Percentiles rank a stretch among this genome's conserved stretches.
Evolutionary conservation across 2,329 filamentous ascomycete genomes (phyloP).

Genomic region (Pseudogymnoascus sp.): DNA sequence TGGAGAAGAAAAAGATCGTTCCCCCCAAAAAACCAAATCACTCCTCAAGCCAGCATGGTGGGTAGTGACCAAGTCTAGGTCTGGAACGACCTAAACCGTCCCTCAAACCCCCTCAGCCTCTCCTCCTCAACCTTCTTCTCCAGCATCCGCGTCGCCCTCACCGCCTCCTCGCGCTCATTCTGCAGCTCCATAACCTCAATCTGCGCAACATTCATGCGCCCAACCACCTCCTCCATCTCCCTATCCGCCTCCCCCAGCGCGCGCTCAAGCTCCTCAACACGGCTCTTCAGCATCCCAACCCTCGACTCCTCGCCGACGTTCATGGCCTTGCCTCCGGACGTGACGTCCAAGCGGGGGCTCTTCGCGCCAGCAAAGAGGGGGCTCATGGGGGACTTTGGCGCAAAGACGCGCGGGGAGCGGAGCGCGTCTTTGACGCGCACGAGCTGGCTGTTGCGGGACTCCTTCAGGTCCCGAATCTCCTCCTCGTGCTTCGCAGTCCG

Average conservation of each 20-base stretch:
- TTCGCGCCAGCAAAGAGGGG: conserved; percentile 49
- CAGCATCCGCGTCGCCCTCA: conserved; percentile 60
- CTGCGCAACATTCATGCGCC: conserved; percentile 73
- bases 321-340: conserved; percentile 44
- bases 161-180: conserved; percentile 64
- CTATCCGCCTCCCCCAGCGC: conserved; percentile 65
- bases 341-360: conserved; percentile 44
- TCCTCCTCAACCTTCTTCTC: conserved; percentile 53
- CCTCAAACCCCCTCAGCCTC: conserved; percentile 22
- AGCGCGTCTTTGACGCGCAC: conserved; percentile 56
- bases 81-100: conserved; percentile 18
- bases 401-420: conserved; percentile 41
- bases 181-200: conserved; percentile 76
- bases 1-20: not conserved
- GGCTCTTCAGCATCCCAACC: conserved; percentile 65
- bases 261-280: conserved; percentile 77
- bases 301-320: conserved; percentile 63
- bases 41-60: not conserved
- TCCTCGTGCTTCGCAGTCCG: conserved; percentile 77
- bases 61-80: not conserved
- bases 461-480: conserved; percentile 66
- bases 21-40: not conserved
- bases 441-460: conserved; percentile 69
- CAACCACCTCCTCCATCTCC: conserved; percentile 78
- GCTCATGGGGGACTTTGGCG: conserved; percentile 51